A percentile compares a stretch with the other conserved stretches of the same genome.
phyloP scores from a whole-genome alignment of 208 protist genomes.

The Kentomonas sorsogonicus region DNA sequence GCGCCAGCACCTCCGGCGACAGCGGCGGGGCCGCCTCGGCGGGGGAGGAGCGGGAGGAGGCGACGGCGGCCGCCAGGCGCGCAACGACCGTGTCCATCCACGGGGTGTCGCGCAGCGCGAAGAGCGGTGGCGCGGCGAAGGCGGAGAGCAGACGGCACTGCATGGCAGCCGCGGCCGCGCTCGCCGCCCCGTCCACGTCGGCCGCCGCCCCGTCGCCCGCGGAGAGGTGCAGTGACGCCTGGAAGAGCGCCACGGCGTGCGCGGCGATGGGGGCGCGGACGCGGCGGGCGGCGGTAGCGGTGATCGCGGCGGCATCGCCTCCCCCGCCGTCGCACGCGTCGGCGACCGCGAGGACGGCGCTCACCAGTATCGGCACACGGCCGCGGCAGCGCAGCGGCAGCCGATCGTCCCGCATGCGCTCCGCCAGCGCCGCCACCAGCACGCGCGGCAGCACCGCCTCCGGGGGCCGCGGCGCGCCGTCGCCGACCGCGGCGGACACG shows the following conservation, averaged over 20 bases:
- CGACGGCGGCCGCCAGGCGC: too few relatives aligned
- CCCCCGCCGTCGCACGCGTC: not conserved
- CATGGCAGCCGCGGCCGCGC: conserved; percentile 56
- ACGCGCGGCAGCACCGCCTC: not conserved
- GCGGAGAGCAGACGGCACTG: conserved; percentile 52
- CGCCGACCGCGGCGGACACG: not conserved
- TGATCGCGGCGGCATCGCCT: too few relatives aligned
- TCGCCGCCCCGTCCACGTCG: too few relatives aligned
- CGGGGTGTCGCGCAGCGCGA: conserved; percentile 8
- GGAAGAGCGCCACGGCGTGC: not conserved
- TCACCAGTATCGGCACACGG: conserved; percentile 22
- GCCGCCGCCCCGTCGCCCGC: conserved; percentile 18
- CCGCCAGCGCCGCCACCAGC: not conserved
- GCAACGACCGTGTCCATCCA: conserved; percentile 22
- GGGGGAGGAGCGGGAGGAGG: too few relatives aligned
- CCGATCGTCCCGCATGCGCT: conserved; percentile 27
- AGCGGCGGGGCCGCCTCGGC: conserved; percentile 14
- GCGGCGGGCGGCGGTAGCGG: too few relatives aligned
- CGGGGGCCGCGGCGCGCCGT: not conserved
- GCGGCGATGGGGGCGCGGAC: not conserved
- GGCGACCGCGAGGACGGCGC: conserved; percentile 15
- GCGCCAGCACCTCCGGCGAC: not conserved
- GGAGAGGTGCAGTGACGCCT: conserved; percentile 22
- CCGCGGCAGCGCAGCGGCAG: conserved; percentile 43
- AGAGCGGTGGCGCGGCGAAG: conserved; percentile 16